Base-by-base conservation (phyloP, 2,329 filamentous ascomycete species). In the Bipolaris zeicola region DNA sequence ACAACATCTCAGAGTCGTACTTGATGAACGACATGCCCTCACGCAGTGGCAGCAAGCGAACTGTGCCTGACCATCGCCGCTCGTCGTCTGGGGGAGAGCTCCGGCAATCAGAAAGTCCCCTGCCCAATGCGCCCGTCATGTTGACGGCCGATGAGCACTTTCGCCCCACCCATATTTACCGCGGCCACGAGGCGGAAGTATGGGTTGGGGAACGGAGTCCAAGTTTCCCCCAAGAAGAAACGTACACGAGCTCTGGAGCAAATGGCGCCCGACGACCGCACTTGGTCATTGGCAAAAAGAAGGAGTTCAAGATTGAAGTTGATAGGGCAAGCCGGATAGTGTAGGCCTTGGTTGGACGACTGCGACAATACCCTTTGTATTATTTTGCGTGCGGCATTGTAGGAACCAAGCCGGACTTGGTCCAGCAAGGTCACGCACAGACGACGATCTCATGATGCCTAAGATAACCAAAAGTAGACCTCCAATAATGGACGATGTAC, bases 241-340 rank as follows among this genome's bases (percentile, higher is more conserved):
- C 63, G 7, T 42, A 54, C 18, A 47, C 24, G 50, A n/a, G 43
- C 11, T 4, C 33, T 42, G 34, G 33, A 16, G 13, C 33, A 11
- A 37, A 42, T 24, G 41, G 34, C 13, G 36, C 18, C 43, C 43
- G 60, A 58, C 5, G 63, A 62, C 34, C 68, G 51, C 59, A 59
- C 22, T 36, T 71, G 52, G 65, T 72, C 14, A 72, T 74, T 37
- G 66, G 60, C 18, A 73, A 73, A 51, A 67, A 63, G 50, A 70
- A 67, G n/a, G 69, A 70, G 8, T 62, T 74, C 34, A 69, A 58
- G 47, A 62, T 74, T 5, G 69, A 74, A 49, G 60, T 62, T 10
- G 68, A 68, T 55, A 55, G 61, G 3, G 68, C 59, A 14, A 68
- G 63, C 52, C 59, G 51, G 37, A 37, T 55, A 24, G 41, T 38